Evolutionary conservation across 1,284 basidiomycete genomes (phyloP).

Genomic region (Irpex lacteus): DNA sequence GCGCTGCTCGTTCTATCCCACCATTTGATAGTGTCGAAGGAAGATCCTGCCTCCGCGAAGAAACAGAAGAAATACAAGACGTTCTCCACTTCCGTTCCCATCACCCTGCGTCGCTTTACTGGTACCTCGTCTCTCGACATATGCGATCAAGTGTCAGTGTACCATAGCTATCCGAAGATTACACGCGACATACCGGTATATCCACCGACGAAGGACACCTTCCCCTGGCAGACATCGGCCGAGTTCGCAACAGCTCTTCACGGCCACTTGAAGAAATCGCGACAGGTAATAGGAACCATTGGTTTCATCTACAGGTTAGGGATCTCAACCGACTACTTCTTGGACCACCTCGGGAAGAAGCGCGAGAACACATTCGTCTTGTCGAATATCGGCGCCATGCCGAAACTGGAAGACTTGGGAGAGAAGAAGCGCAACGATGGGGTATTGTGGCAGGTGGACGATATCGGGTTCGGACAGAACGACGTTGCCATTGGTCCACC

Average conservation of each 20-base stretch:
- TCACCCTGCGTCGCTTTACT: slow-evolving; percentile 35
- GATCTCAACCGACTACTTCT: slow-evolving; percentile 25
- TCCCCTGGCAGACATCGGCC: slow-evolving; percentile 25
- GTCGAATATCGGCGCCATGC: slow-evolving; percentile 30
- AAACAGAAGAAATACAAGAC: slow-evolving; percentile 28
- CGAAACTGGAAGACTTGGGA: not conserved
- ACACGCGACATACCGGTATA: slow-evolving; percentile 2
- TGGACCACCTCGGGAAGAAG: slow-evolving; percentile 29
- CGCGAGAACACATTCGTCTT: slow-evolving; percentile 27
- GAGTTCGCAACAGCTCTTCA: slow-evolving; percentile 23
- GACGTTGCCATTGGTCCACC: slow-evolving; percentile 31
- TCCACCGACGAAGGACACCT: slow-evolving; percentile 9
- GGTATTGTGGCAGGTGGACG: slow-evolving; percentile 19
- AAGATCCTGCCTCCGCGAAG: not conserved
- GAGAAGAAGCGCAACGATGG: not conserved
- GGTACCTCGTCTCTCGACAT: slow-evolving; percentile 28
- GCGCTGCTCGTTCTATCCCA: slow-evolving; percentile 28
- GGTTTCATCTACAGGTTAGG: slow-evolving; percentile 28
- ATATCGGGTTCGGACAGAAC: slow-evolving; percentile 30
- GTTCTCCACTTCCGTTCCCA: slow-evolving; percentile 31
- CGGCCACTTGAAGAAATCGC: slow-evolving; percentile 17
- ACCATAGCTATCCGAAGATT: slow-evolving; percentile 22
- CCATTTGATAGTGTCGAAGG: slow-evolving; percentile 16
- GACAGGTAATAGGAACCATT: slow-evolving; percentile 31
- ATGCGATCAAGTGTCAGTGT: slow-evolving; percentile 33